Base-by-base conservation (phyloP, 108 stramenopile genomes). In the Stephanodiscus triporus region DNA sequence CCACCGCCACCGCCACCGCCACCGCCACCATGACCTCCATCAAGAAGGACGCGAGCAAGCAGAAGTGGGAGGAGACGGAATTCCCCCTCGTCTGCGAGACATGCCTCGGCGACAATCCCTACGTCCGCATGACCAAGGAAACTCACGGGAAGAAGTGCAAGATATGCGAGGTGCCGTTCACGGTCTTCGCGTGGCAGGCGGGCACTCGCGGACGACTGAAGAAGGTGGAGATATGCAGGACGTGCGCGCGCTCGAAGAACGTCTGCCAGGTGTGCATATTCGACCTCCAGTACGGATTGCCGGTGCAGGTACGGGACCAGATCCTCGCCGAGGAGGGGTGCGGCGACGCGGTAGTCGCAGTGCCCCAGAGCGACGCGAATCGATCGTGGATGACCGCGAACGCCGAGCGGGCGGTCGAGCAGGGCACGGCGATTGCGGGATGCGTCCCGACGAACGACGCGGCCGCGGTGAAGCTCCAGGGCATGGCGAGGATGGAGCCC, bases 61-160 rank as follows among this genome's bases (percentile, higher is more conserved):
- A 89, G 72, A 83, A 87, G 79, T 96, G 95, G 97, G 97, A 97
- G 76, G 95, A 95, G 55, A 89, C 94, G 8, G 97, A 99, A 72
- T 98, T 98, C 72, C 99, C 99, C 32, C 77, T 98, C 17, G 95
- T 98, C 13, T 99, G 99, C 74, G 99, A 99, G 83, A 99, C 97
- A 14, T 99, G 99, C 78, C 91, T 99, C 42, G 99, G 99, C 23
- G 97, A 98, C 75, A 98, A 98, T 70, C 96, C 97, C 13, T 99
- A 99, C 85, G 91, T 99, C 14, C 95, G 99, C 29, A 99, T 99
- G 99, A 97, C 97, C 34, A 95, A 96, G 56, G 92, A 97, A 70
- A 63, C 87, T 0, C 83, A 85, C 63, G 96, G 96, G 36, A 98
- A 98, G 75, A 92, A 97, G 45, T 99, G 99, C 84, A 93, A 97